phyloP scores from a whole-genome alignment of 129 eudicot species.

The Chrysanthemum lavandulifolium region DNA sequence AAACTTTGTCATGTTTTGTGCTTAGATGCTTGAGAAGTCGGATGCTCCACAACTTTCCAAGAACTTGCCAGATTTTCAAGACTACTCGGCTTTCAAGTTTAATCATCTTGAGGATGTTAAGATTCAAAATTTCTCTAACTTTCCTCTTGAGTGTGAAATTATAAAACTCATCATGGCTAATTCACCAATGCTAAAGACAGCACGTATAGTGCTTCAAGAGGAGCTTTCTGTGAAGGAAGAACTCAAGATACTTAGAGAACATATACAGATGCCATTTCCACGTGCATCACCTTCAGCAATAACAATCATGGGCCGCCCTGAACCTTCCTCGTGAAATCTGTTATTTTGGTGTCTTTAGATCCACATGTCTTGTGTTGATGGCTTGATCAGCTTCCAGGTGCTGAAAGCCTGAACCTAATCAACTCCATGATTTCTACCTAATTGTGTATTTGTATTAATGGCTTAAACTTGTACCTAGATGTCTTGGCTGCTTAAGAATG shows the following conservation, averaged over 20 bases:
- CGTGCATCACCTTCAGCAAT: conserved; percentile 19
- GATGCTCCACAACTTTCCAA: too few relatives aligned
- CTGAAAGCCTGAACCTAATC: too few relatives aligned
- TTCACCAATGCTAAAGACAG: conserved; percentile 12
- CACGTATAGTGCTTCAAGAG: neutral
- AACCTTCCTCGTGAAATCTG: neutral
- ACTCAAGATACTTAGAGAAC: conserved; percentile 5
- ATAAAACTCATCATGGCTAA: conserved; percentile 19
- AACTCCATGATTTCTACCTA: too few relatives aligned
- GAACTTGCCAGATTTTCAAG: neutral
- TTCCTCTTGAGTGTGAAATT: conserved; percentile 2
- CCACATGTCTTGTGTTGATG: too few relatives aligned
- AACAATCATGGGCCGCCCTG: neutral
- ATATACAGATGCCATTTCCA: conserved; percentile 1
- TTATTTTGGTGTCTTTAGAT: neutral
- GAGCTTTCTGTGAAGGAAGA: neutral
- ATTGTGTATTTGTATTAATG: too few relatives aligned
- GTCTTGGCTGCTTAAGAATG: too few relatives aligned
- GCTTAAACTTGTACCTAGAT: too few relatives aligned
- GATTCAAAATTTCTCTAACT: neutral
- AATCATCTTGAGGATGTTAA: conserved; percentile 8
- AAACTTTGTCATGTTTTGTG: neutral
- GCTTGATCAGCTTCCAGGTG: too few relatives aligned
- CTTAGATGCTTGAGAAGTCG: neutral
- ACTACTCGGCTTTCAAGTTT: neutral